Conservation (phyloP, 2,329 filamentous ascomycete species). For the Sclerotinia spermophila region DNA sequence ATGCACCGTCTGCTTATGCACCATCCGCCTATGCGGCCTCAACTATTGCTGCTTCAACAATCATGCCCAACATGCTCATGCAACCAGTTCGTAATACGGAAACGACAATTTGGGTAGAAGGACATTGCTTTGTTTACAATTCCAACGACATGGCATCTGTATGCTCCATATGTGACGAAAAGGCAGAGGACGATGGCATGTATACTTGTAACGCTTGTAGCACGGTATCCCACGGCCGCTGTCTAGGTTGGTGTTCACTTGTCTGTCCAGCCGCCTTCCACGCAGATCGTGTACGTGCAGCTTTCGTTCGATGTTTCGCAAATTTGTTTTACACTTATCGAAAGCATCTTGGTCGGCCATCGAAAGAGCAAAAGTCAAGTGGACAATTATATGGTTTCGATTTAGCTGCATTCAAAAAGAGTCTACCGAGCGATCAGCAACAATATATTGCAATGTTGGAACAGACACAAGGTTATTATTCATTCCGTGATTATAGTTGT, state of each 20-base stretch:
- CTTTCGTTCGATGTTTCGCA: constrained; percentile 63
- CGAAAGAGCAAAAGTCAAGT: constrained; percentile 56
- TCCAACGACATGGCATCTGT: constrained; percentile 55
- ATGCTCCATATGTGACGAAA: constrained; percentile 75
- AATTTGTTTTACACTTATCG: constrained; percentile 64
- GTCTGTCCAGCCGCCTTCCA: constrained; percentile 62
- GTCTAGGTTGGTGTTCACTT: constrained; percentile 59
- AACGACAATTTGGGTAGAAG: constrained; percentile 78
- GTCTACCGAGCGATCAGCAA: constrained; percentile 62
- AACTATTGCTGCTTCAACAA: constrained; percentile 78
- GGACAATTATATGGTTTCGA: constrained; percentile 62
- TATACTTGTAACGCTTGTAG: constrained; percentile 69
- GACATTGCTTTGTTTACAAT: constrained; percentile 72
- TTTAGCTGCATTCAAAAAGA: constrained; percentile 62
- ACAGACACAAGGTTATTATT: constrained; percentile 61
- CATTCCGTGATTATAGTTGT: constrained; percentile 16
- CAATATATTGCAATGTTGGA: constrained; percentile 62
- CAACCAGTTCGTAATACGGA: constrained; percentile 77
- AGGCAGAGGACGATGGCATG: constrained; percentile 61
- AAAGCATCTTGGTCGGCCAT: constrained; percentile 58
- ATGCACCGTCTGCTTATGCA: constrained; percentile 79
- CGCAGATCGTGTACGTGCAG: constrained; percentile 57
- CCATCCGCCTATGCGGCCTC: constrained; percentile 82
- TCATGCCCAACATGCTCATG: constrained; percentile 81
- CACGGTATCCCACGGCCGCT: constrained; percentile 55